Evolutionary conservation across 371 early-diverging fungal genomes (phyloP).

Genomic region (Circinella minor): DNA sequence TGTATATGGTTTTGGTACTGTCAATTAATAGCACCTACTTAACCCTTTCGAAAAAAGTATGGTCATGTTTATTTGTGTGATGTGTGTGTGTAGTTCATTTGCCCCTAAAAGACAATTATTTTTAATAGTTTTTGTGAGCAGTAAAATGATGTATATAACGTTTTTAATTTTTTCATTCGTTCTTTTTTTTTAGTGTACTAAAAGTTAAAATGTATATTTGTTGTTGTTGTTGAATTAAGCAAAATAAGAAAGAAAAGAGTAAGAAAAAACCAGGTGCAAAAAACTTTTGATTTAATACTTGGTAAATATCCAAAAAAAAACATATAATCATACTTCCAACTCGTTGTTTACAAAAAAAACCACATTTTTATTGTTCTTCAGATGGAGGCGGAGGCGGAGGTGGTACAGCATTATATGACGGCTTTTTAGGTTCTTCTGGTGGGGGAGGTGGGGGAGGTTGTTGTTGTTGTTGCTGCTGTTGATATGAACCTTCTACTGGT

Average conservation of each 20-base stretch:
- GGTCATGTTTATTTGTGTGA: constrained; percentile 1
- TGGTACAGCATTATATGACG: constrained; percentile 27
- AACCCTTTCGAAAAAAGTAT: not conserved
- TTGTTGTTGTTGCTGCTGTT: constrained; percentile 5
- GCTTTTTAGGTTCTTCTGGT: constrained; percentile 11
- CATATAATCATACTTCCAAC: not conserved
- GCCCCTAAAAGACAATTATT: constrained; percentile 6
- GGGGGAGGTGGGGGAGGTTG: constrained; percentile 24
- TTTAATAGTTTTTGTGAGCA: constrained; percentile 3
- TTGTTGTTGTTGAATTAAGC: not conserved
- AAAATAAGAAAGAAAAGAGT: not conserved
- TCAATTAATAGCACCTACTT: not conserved
- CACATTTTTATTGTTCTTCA: not conserved
- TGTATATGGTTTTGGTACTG: not conserved
- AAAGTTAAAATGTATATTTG: not conserved
- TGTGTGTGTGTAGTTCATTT: not conserved
- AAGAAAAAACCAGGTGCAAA: not conserved
- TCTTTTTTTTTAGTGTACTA: constrained; percentile 4
- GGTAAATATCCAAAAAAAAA: not conserved
- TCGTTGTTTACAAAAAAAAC: not conserved
- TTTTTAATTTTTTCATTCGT: not conserved
- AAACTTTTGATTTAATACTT: not conserved
- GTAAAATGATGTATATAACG: constrained; percentile 1
- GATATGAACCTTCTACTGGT: not conserved
- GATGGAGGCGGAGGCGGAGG: constrained; percentile 25